Evolutionary conservation across 306 rosid species (phyloP), one percentile per base, ranked within the genome.

Genomic region (Senna tora): DNA sequence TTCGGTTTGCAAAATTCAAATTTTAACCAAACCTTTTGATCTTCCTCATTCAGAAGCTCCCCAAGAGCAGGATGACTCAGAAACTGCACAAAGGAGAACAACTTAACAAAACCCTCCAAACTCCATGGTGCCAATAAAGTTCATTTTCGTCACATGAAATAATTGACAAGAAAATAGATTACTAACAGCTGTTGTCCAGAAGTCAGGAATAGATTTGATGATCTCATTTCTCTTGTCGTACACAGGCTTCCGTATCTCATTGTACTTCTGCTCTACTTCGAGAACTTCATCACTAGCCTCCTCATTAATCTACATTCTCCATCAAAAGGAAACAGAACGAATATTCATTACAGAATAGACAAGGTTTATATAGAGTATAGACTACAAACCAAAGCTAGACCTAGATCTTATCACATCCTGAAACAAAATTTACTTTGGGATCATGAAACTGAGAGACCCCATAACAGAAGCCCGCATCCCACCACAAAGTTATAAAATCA

Each of bases 121-220:
- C 56, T 9, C 19, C 7, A 43, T 0, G 43, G 21, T 4, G 42
- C 19, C 14, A 52, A 32, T 2, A 64, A 46, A 9, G 36, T 34
- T 13, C 15, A 43, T 53, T 36, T 61, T 72, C 19, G 17, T 9
- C 42, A 22, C 5, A 49, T n/a, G 22, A 50, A 41, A 43, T 32
- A 39, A 65, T 45, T n/a, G 41, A 25, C 2, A 55, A 15, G 3
- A 11, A 21, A 8, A 32, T 9, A 3, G 41, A 38, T 55, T 55
- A 32, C 97, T 81, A 52, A 93, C 98, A 74, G 98, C 98, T 47
- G 89, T 91, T 20, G 80, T 65, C 98, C 98, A 93, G 82, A 93
- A 93, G 71, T 91, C 94, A 10, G 98, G 98, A 81, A 93, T 87
- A 65, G 96, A 76, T 74, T 86, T 87, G 75, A 87, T 85, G 12